These are phyloP conservation scores for Cryptosporidium viatorum DNA, from an alignment of 169 alveolate genomes.

Conservation along the genomic window DNA sequence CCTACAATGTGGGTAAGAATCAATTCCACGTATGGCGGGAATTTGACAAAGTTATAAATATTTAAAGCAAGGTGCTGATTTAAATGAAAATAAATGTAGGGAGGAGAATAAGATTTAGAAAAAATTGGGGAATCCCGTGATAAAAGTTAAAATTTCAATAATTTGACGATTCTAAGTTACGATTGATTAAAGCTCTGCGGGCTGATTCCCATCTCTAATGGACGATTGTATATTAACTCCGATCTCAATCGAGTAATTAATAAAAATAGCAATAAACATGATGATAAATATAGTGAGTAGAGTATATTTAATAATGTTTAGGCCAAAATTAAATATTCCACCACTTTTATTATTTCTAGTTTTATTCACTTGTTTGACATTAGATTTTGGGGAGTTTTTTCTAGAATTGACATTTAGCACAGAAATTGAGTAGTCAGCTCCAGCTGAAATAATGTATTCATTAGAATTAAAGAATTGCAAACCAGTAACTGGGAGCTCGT, in stretches of 20 bases:
- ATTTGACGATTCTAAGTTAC: neutral
- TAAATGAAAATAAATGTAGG: no score
- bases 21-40: constrained; percentile 66
- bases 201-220: neutral
- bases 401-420: neutral
- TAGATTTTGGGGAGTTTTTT: neutral
- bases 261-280: neutral
- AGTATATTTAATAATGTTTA: constrained; percentile 7
- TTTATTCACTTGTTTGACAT: neutral
- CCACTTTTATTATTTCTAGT: neutral
- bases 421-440: constrained; percentile 66
- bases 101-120: neutral
- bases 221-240: neutral
- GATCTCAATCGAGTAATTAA: constrained; percentile 9
- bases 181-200: neutral
- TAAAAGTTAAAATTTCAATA: neutral
- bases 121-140: neutral
- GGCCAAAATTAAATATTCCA: neutral
- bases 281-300: neutral
- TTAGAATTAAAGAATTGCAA: constrained; percentile 22
- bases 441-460: constrained; percentile 60
- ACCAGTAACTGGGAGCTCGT: constrained; percentile 73
- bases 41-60: neutral
- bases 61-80: neutral
- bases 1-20: constrained; percentile 39